Conservation (phyloP, 495 filamentous ascomycete species). For the Symbiotaphrina buchneri region DNA sequence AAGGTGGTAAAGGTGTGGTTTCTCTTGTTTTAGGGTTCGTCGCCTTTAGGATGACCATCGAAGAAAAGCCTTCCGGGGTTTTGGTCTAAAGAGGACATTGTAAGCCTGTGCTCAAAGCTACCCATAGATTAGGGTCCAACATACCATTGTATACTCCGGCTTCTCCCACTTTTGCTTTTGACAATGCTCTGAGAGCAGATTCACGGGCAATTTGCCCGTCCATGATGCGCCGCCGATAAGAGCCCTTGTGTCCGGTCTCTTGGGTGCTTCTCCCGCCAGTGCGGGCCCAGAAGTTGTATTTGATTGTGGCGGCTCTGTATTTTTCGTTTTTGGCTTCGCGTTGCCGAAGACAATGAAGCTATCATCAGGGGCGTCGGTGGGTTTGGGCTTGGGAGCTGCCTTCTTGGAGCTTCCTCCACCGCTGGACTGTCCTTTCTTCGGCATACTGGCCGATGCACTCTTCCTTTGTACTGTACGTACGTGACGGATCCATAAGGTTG, state of each 20-base stretch:
- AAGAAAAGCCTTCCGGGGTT: constrained; percentile 36
- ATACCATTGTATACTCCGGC: constrained; percentile 70
- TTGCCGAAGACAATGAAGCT: constrained; percentile 30
- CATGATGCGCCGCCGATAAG: constrained; percentile 89
- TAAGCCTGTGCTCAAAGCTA: constrained; percentile 2
- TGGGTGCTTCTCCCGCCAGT: constrained; percentile 29
- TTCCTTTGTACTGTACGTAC: background rate
- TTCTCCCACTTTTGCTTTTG: constrained; percentile 90
- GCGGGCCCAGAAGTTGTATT: constrained; percentile 18
- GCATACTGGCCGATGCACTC: constrained; percentile 1
- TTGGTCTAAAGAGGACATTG: constrained; percentile 17
- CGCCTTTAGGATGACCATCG: constrained; percentile 53
- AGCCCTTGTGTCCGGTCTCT: constrained; percentile 62
- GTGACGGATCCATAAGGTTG: background rate
- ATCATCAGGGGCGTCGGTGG: background rate
- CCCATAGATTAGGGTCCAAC: background rate
- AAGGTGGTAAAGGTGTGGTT: constrained; percentile 46
- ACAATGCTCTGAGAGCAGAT: constrained; percentile 81
- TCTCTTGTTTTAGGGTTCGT: constrained; percentile 72
- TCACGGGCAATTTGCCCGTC: constrained; percentile 92
- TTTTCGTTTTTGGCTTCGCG: constrained; percentile 29
- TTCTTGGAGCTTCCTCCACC: constrained; percentile 3
- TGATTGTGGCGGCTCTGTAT: constrained; percentile 8
- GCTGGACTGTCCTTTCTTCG: constrained; percentile 1
- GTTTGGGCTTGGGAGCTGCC: background rate